Conservation (phyloP, 768 basidiomycete species). For the Kwoniella pini region DNA sequence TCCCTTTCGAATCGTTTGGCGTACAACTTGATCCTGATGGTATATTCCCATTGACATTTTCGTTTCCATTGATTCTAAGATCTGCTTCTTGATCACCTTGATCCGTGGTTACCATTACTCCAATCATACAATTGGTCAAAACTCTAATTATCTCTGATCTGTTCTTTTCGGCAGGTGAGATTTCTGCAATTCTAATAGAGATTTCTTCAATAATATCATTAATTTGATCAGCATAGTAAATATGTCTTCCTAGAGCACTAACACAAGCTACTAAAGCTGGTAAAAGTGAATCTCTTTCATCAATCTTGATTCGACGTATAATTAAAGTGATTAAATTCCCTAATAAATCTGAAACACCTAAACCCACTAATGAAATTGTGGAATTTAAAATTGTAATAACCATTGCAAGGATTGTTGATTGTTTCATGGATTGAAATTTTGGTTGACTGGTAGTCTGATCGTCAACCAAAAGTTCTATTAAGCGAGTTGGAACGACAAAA, state of each 20-base stretch:
- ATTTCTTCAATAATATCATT: slow-evolving; percentile 86
- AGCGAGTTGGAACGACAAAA: slow-evolving; percentile 79
- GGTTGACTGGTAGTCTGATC: slow-evolving; percentile 48
- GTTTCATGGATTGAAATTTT: slow-evolving; percentile 41
- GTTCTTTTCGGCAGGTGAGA: slow-evolving; percentile 59
- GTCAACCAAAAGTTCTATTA: slow-evolving; percentile 74
- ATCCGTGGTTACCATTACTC: slow-evolving; percentile 37
- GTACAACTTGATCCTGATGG: background rate
- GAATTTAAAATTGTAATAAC: slow-evolving; percentile 74
- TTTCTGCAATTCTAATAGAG: slow-evolving; percentile 68
- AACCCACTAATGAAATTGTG: slow-evolving; percentile 75
- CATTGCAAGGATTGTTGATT: slow-evolving; percentile 71
- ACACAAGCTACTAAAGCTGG: slow-evolving; percentile 72
- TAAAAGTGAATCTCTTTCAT: slow-evolving; percentile 67
- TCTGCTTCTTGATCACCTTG: slow-evolving; percentile 31
- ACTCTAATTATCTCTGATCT: slow-evolving; percentile 44
- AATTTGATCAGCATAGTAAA: slow-evolving; percentile 95
- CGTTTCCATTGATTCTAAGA: slow-evolving; percentile 5
- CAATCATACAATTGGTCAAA: slow-evolving; percentile 37
- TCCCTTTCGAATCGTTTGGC: slow-evolving; percentile 28
- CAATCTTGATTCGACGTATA: slow-evolving; percentile 67
- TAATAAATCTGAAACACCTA: slow-evolving; percentile 86
- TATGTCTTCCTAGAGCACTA: slow-evolving; percentile 79
- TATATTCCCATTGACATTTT: background rate
- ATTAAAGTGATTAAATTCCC: slow-evolving; percentile 74